Base-by-base conservation (phyloP, 176 grass and related monocot species). In the Themeda triandra region DNA sequence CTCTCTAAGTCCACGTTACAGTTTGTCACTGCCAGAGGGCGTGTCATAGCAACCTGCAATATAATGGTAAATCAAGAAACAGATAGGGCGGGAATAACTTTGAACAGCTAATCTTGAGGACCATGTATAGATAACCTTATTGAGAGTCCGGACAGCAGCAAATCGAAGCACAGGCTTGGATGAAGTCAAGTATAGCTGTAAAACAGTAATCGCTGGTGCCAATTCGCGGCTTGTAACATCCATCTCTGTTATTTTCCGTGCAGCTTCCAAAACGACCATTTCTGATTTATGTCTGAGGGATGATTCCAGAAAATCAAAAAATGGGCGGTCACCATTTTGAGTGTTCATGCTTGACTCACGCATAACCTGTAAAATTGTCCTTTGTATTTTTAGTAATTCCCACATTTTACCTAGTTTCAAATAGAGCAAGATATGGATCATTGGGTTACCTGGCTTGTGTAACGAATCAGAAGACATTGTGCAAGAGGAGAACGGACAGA, bases 61-160 rank as follows among this genome's bases (percentile, higher is more conserved):
- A 83, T 17, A 73, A 86, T 39, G 29, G 46, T 9, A 30, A 12
- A 86, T 83, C n/a, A 90, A 86, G 66, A 66, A 73, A 90, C 37
- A 14, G 72, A 54, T 44, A 86, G 23, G 25, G 45, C 1, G 1
- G 53, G 28, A 54, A 27, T 40, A 82, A 32, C 10, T 29, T 31
- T n/a, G 33, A 72, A 65, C 28, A 82, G 27, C 35, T 66, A 72
- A 66, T 42, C 19, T 82, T 71, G 54, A 82, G 24, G 33, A 71
- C 65, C 42, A 66, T 78, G 13, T 13, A 72, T 77, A 15, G 15
- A 36, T 78, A 65, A 98, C 96, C 96, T 98, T 98, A 83, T 98
- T 98, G 39, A 98, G 89, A 64, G 93, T 98, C 49, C 96, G 89
- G 64, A 98, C 90, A 83, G 96, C 96, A 25, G 96, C 96, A 92